These are phyloP conservation scores for Musa troglodytarum DNA, from an alignment of 176 grass and related monocot species.

Conservation along the genomic window DNA sequence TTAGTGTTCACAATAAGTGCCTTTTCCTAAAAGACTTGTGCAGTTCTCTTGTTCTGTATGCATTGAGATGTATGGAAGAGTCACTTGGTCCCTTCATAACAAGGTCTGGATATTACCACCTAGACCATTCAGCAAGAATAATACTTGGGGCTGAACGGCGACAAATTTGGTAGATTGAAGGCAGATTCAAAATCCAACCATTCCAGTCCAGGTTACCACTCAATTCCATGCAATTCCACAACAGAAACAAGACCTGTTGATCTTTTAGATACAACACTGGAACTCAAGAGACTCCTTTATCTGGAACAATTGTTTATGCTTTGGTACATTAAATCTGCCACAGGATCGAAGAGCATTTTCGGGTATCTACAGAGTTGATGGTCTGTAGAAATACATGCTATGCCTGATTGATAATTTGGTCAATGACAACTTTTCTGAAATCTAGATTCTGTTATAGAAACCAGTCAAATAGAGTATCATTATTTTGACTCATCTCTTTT, in stretches of 20 bases:
- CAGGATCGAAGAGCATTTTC: conserved; percentile 88
- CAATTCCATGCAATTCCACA: conserved; percentile 27
- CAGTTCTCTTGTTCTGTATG: conserved; percentile 5
- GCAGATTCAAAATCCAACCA: conserved; percentile 41
- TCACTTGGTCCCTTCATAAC: conserved; percentile 95
- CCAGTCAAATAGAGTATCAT: no score
- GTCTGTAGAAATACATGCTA: conserved; percentile 12
- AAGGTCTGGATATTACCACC: conserved; percentile 31
- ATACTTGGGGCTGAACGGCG: conserved; percentile 28
- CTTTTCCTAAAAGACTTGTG: not conserved
- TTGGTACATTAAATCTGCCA: conserved; percentile 89
- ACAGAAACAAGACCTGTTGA: conserved; percentile 66
- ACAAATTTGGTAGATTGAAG: conserved; percentile 39
- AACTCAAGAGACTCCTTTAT: conserved; percentile 67
- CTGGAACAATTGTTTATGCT: conserved; percentile 76
- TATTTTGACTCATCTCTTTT: no score
- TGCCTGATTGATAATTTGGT: not conserved
- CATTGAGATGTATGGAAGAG: conserved; percentile 85
- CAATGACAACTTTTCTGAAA: no score
- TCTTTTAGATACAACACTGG: conserved; percentile 79
- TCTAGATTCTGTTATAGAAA: no score
- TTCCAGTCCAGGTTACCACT: conserved; percentile 29
- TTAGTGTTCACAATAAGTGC: not conserved
- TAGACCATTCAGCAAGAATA: conserved; percentile 29
- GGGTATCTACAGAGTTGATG: conserved; percentile 89